These are phyloP conservation scores for Alternaria conjuncta DNA, from an alignment of 2,329 filamentous ascomycete species.

Conservation along the genomic window DNA sequence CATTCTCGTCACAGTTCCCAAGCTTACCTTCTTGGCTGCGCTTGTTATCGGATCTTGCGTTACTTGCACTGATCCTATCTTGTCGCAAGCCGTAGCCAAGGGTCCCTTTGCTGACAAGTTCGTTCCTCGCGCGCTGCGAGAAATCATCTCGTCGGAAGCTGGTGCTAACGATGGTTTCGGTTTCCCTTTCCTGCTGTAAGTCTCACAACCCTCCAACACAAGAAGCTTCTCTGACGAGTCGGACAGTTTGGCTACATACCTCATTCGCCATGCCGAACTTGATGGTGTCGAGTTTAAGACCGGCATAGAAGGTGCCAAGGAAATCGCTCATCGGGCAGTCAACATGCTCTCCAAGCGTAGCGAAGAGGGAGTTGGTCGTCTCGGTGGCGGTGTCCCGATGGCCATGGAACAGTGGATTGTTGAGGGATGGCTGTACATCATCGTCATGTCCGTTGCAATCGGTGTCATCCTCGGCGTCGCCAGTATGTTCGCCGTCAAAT, in stretches of 20 bases:
- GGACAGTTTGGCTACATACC: conserved; percentile 57
- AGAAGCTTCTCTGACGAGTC: background rate
- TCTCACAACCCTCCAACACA: background rate
- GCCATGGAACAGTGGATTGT: conserved; percentile 65
- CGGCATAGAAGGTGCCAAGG: background rate
- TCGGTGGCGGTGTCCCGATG: conserved; percentile 59
- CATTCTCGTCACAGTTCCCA: conserved; percentile 62
- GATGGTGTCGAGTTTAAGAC: conserved; percentile 33
- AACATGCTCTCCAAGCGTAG: conserved; percentile 15
- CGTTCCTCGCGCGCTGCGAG: conserved; percentile 62
- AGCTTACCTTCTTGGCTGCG: conserved; percentile 56
- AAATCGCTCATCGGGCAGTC: conserved; percentile 1
- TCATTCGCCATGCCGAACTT: conserved; percentile 61
- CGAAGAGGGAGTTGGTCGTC: conserved; percentile 55
- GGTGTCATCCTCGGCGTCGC: conserved; percentile 60
- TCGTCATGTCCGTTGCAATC: conserved; percentile 61
- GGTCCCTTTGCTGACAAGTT: conserved; percentile 69
- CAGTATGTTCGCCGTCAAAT: conserved; percentile 56
- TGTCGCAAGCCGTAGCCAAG: conserved; percentile 68
- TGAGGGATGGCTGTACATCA: conserved; percentile 66
- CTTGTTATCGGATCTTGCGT: conserved; percentile 67
- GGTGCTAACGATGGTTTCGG: conserved; percentile 69
- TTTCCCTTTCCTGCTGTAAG: conserved; percentile 62
- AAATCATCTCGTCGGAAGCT: conserved; percentile 68
- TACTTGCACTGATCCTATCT: conserved; percentile 67